Percentiles rank a stretch among this genome's conserved stretches.
Evolutionary conservation across 2,329 filamentous ascomycete species (phyloP).

Genomic region (Lachnellula hyalina): DNA sequence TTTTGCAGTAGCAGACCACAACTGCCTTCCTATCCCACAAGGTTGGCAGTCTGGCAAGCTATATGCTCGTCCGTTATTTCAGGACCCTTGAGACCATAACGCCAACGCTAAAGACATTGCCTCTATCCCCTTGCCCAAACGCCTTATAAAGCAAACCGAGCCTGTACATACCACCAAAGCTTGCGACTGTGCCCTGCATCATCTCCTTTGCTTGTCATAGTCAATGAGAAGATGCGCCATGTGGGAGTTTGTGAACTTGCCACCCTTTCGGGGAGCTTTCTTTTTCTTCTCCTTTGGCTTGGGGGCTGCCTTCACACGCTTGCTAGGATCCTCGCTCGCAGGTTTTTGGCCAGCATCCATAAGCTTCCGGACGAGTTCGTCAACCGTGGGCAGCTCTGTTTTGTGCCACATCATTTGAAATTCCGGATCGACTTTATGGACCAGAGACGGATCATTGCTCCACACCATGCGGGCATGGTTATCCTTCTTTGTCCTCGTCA

Average conservation of each 20-base stretch:
- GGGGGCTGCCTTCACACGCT: constrained; percentile 30
- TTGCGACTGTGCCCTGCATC: neutral
- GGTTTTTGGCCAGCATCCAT: constrained; percentile 34
- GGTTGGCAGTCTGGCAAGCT: neutral
- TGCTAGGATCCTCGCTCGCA: constrained; percentile 34
- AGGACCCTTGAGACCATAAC: neutral
- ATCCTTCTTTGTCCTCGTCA: constrained; percentile 90
- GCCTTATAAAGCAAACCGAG: neutral
- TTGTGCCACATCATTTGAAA: constrained; percentile 81
- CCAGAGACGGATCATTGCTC: constrained; percentile 77
- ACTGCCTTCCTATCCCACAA: neutral
- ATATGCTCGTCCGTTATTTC: neutral
- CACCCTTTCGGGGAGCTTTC: constrained; percentile 30
- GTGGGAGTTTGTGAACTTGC: constrained; percentile 32
- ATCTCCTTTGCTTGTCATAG: constrained; percentile 10
- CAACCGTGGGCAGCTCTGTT: constrained; percentile 60
- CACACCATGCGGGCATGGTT: constrained; percentile 80
- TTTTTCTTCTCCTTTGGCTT: constrained; percentile 35
- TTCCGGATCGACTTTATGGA: constrained; percentile 71
- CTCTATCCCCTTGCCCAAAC: neutral
- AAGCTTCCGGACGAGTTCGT: constrained; percentile 36
- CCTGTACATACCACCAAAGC: neutral
- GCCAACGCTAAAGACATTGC: constrained; percentile 6
- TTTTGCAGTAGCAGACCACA: neutral
- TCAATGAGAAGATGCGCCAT: constrained; percentile 30